A percentile compares a stretch with the other conserved stretches of the same genome.
phyloP scores from a whole-genome alignment of 345 rosid genomes.

The Zanthoxylum bungeanum region DNA sequence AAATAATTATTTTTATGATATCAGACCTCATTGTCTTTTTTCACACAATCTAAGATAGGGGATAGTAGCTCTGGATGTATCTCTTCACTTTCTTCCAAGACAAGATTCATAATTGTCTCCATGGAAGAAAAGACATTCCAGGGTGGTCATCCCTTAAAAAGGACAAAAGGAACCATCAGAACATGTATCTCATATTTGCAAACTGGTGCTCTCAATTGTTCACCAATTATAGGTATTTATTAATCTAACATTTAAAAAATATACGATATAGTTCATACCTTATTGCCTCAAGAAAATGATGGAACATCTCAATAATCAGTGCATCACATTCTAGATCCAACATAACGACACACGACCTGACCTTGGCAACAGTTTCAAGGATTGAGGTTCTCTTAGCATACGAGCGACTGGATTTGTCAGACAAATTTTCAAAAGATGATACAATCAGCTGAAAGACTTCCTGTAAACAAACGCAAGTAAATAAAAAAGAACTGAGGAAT shows the following conservation, averaged over 20 bases:
- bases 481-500: no score
- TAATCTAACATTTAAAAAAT: no score
- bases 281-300: slow-evolving; percentile 71
- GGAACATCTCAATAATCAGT: slow-evolving; percentile 86
- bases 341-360: slow-evolving; percentile 94
- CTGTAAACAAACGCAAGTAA: slow-evolving; percentile 36
- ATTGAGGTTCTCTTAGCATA: slow-evolving; percentile 70
- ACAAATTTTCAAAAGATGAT: slow-evolving; percentile 76
- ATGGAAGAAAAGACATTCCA: slow-evolving; percentile 68
- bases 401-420: slow-evolving; percentile 66
- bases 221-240: background rate
- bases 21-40: slow-evolving; percentile 68
- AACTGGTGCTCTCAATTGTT: background rate
- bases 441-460: slow-evolving; percentile 89
- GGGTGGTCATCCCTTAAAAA: slow-evolving; percentile 69
- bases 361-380: slow-evolving; percentile 97
- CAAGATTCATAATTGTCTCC: slow-evolving; percentile 90
- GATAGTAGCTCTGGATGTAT: slow-evolving; percentile 64
- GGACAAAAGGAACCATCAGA: slow-evolving; percentile 13
- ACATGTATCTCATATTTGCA: background rate
- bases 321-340: slow-evolving; percentile 95
- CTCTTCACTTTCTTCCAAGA: slow-evolving; percentile 95
- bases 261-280: slow-evolving; percentile 40
- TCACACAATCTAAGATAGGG: slow-evolving; percentile 60
- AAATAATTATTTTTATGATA: background rate